Base-by-base conservation (phyloP, 2,329 filamentous ascomycete species). In the Geosmithia flava region DNA sequence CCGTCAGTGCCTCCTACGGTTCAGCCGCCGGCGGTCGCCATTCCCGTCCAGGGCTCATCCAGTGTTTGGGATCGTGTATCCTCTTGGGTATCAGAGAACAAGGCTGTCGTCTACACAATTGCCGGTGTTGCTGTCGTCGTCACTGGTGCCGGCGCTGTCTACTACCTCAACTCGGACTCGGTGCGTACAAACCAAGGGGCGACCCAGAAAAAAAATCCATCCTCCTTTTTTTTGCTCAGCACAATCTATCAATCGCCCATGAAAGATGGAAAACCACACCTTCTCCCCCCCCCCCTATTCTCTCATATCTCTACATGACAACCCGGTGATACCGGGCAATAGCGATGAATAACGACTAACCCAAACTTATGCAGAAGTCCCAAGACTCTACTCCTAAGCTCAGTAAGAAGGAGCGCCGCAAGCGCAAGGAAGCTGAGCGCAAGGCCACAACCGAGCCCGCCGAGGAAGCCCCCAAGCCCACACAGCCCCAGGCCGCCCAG, bases 11-110 rank as follows among this genome's bases (percentile, higher is more conserved):
- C 74, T 58, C 66, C 68, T 48, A 63, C 65, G 53, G 13, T 11
- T 16, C 33, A 37, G 33, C 64, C 62, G 51, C 64, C 67, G 51
- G 63, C 62, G 37, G 55, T 67, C 51, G 65, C 68, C 50, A 61
- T 79, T 47, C 68, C 71, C 42, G 64, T 79, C 56, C 68, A 76
- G 49, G 64, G 71, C 54, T 76, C 83, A 52, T 78, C 83, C 51
- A 84, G 86, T 44, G 70, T 93, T 49, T 95, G 89, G 89, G 87
- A 95, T 66, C 84, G 90, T 59, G 73, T 96, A 68, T 85, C 89
- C 55, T 83, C 74, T 61, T 98, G 93, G 91, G 89, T 86, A 15
- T 87, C 89, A 2, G 91, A 97, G 65, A 90, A 98, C 71, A 97
- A 96, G 73, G 85, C 87, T 45, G 78, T 91, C 48, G 90, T 95